Evolutionary conservation across 2,329 filamentous ascomycete genomes (phyloP).

Genomic region (Leptoxyphium fumago): DNA sequence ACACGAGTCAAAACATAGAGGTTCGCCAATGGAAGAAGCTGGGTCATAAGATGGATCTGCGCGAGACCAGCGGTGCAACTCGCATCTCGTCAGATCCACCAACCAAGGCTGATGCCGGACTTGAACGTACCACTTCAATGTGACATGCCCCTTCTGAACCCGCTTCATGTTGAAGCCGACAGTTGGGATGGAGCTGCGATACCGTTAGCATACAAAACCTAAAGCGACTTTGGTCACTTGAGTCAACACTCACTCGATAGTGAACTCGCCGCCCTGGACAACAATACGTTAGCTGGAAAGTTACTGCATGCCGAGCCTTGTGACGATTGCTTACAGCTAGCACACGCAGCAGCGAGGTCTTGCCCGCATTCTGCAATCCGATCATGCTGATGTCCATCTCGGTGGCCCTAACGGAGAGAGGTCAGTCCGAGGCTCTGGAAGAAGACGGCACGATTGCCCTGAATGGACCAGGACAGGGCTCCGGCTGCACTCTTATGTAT

Average conservation of each 20-base stretch:
- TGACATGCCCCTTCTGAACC: conserved; percentile 94
- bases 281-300: background rate
- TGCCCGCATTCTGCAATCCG: conserved; percentile 92
- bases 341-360: conserved; percentile 86
- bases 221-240: conserved; percentile 10
- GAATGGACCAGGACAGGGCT: too few relatives aligned
- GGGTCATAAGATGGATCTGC: background rate
- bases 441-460: background rate
- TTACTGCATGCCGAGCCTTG: conserved; percentile 1
- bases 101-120: too few relatives aligned
- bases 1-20: background rate
- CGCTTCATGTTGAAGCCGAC: conserved; percentile 99
- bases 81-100: too few relatives aligned
- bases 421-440: conserved; percentile 2
- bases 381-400: conserved; percentile 99
- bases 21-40: background rate
- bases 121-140: conserved; percentile 65
- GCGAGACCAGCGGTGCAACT: too few relatives aligned
- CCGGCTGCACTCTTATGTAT: too few relatives aligned
- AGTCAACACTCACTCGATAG: conserved; percentile 65
- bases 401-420: conserved; percentile 54
- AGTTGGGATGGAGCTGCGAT: conserved; percentile 80
- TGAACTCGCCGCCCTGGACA: conserved; percentile 86
- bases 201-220: conserved; percentile 17
- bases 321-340: conserved; percentile 59